A percentile compares a stretch with the other conserved stretches of the same genome.
These are phyloP conservation scores for Lavandula angustifolia DNA, from an alignment of 257 asterid species.

Conservation along the genomic window DNA sequence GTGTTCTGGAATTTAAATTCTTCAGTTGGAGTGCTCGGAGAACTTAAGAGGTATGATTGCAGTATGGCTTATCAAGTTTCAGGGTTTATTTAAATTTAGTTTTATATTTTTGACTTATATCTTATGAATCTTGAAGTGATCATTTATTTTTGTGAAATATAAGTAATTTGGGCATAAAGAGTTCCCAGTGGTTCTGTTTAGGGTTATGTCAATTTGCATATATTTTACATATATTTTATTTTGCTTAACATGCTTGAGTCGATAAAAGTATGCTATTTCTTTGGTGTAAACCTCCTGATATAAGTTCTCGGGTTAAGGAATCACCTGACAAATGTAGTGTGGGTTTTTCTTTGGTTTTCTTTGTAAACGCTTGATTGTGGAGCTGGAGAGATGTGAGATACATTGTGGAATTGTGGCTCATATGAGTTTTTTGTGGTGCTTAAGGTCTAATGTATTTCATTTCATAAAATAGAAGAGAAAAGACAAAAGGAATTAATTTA, in stretches of 20 bases:
- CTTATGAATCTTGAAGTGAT: constrained; percentile 11
- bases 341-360: constrained; percentile 17
- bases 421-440: constrained; percentile 19
- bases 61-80: constrained; percentile 11
- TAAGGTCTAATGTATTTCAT: neutral
- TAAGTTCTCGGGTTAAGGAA: constrained; percentile 7
- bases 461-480: no score
- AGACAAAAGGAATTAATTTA: no score
- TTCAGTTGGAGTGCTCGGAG: constrained; percentile 36
- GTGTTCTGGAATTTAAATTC: constrained; percentile 50
- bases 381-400: constrained; percentile 6
- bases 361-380: neutral
- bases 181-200: constrained; percentile 1
- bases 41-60: constrained; percentile 45
- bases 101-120: neutral
- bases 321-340: constrained; percentile 10
- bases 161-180: neutral
- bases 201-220: neutral
- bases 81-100: constrained; percentile 12
- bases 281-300: constrained; percentile 21
- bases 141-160: constrained; percentile 12
- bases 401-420: constrained; percentile 14
- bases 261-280: constrained; percentile 8
- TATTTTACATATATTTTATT: neutral
- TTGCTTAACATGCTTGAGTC: constrained; percentile 10